phyloP scores from a whole-genome alignment of 202 grass and related monocot species.

The Zizania palustris region DNA sequence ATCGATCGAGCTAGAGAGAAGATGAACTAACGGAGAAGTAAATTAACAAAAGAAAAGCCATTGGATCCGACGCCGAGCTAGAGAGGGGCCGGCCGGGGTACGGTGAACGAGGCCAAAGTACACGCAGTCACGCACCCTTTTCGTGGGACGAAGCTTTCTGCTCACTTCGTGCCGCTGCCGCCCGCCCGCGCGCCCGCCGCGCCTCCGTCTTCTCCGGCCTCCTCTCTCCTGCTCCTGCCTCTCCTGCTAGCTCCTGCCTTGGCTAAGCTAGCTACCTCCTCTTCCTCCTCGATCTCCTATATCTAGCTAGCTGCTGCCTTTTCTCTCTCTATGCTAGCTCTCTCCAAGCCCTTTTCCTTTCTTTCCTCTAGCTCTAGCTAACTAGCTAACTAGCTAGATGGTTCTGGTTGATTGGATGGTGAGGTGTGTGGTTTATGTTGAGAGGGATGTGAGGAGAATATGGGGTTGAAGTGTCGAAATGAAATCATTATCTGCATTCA shows the following conservation, averaged over 20 bases:
- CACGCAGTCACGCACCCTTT: conserved; percentile 44
- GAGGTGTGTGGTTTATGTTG: conserved; percentile 29
- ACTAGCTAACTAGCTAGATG: conserved; percentile 10
- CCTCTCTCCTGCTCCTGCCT: not conserved
- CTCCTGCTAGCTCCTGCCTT: not conserved
- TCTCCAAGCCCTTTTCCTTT: not conserved
- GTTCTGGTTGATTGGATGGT: conserved; percentile 8
- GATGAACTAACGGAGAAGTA: not conserved
- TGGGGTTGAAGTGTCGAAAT: conserved; percentile 13
- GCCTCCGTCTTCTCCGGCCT: not conserved
- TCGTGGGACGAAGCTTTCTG: conserved; percentile 36
- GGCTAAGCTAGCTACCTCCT: conserved; percentile 21
- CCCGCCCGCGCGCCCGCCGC: conserved; percentile 6
- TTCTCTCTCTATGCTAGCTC: not conserved
- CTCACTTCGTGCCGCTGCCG: conserved; percentile 9
- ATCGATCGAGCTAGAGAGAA: not conserved
- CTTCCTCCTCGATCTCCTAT: not conserved
- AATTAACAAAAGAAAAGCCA: not conserved
- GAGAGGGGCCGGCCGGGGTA: not conserved
- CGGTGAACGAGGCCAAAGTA: conserved; percentile 13
- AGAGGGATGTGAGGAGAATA: not conserved
- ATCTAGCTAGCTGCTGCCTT: conserved; percentile 1
- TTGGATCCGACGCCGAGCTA: conserved; percentile 23
- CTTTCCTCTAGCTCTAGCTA: conserved; percentile 22
- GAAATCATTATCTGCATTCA: conserved; percentile 4